Conservation (phyloP, 441 rosid genomes). For the Bruguiera hainesii region DNA sequence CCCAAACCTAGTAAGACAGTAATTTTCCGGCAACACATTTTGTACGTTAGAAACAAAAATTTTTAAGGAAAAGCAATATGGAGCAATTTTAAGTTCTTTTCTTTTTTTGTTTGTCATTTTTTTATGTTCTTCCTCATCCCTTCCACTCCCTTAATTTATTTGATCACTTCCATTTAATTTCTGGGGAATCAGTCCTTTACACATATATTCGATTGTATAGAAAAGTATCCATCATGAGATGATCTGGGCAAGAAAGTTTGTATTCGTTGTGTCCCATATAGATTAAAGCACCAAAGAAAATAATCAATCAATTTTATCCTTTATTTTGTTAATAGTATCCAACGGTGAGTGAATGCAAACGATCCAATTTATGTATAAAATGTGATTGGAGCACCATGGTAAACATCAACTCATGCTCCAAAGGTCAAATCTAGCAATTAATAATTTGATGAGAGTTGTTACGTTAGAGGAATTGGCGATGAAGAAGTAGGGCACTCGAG, state of each 20-base stretch:
- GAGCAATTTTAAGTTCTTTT: slow-evolving; percentile 15
- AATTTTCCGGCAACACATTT: slow-evolving; percentile 10
- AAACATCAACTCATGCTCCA: too few species aligned
- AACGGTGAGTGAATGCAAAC: too few species aligned
- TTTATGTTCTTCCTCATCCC: slow-evolving; percentile 15
- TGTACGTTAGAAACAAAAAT: slow-evolving; percentile 15
- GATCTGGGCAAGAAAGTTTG: slow-evolving; percentile 23
- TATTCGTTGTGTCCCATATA: slow-evolving; percentile 18
- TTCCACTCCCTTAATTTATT: slow-evolving; percentile 20
- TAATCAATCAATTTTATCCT: too few species aligned
- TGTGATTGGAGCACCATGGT: too few species aligned
- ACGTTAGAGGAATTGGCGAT: too few species aligned
- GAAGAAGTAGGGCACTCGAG: too few species aligned
- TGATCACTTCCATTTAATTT: slow-evolving; percentile 27
- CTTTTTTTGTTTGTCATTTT: slow-evolving; percentile 18
- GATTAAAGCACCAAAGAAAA: too few species aligned
- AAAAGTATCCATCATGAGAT: slow-evolving; percentile 33
- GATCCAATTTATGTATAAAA: too few species aligned
- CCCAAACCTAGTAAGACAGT: slow-evolving; percentile 36
- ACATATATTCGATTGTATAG: slow-evolving; percentile 53
- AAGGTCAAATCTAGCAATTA: too few species aligned
- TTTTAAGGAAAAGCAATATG: slow-evolving; percentile 15
- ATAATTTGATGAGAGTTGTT: too few species aligned
- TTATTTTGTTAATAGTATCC: too few species aligned
- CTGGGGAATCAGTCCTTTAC: slow-evolving; percentile 24